Conservation (phyloP, 2,329 filamentous ascomycete genomes). For the Alternaria rosae region DNA sequence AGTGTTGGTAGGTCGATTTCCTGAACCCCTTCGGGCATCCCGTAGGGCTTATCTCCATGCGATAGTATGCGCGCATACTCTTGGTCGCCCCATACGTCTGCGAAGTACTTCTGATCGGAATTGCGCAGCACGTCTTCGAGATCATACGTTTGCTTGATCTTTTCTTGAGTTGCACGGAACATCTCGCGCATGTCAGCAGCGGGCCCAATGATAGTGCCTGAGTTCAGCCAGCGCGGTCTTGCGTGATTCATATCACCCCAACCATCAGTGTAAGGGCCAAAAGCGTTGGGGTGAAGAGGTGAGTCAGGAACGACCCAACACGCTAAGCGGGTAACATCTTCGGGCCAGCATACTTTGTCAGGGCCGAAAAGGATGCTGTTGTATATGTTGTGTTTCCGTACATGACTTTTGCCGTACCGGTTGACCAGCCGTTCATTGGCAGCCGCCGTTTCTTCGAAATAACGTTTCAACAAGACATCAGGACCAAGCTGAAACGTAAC, state of each 20-base stretch:
- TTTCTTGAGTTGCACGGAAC: constrained; percentile 1
- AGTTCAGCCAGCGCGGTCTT: constrained; percentile 5
- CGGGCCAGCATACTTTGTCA: constrained; percentile 3
- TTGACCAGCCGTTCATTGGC: background rate
- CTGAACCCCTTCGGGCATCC: background rate
- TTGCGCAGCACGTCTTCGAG: constrained; percentile 4
- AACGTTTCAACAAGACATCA: constrained; percentile 3
- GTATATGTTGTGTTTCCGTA: constrained; percentile 2
- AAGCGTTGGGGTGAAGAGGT: background rate
- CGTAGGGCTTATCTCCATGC: background rate
- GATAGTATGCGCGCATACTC: background rate
- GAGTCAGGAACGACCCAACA: constrained; percentile 2
- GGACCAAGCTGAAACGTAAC: constrained; percentile 4
- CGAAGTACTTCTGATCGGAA: constrained; percentile 6
- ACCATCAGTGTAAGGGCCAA: constrained; percentile 2
- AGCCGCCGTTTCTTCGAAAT: constrained; percentile 3
- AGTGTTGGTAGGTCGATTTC: background rate
- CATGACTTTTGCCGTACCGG: background rate
- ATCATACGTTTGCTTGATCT: constrained; percentile 1
- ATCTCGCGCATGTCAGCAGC: background rate
- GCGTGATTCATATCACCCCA: constrained; percentile 3
- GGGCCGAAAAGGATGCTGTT: constrained; percentile 6
- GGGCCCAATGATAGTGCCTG: constrained; percentile 3
- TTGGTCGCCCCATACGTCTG: constrained; percentile 4
- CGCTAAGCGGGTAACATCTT: background rate